Percentiles rank a stretch among this genome's conserved stretches.
Conservation (phyloP, 306 rosid genomes). For the Coriaria nepalensis region DNA sequence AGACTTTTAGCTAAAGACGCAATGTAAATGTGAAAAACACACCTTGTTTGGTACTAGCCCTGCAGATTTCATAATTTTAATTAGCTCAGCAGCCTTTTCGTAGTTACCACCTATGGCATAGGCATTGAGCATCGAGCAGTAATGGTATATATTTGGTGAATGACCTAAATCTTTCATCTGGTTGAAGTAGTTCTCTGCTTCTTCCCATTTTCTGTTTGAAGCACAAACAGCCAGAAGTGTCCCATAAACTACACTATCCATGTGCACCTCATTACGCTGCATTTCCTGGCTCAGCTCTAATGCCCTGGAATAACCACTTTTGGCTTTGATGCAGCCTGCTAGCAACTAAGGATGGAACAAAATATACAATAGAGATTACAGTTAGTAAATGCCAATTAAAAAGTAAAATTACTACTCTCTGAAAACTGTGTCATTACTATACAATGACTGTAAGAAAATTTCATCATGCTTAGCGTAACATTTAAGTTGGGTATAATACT, state of each 20-base stretch:
- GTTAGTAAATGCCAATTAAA: not conserved
- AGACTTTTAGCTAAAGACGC: too few relatives aligned
- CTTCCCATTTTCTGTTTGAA: constrained; percentile 60
- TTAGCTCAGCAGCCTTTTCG: constrained; percentile 51
- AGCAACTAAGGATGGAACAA: constrained; percentile 44
- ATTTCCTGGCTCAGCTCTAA: constrained; percentile 64
- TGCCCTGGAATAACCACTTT: constrained; percentile 63
- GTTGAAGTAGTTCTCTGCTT: constrained; percentile 65
- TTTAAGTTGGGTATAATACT: too few relatives aligned
- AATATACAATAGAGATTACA: constrained; percentile 10
- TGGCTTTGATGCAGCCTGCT: constrained; percentile 65
- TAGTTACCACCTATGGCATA: constrained; percentile 53
- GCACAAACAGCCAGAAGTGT: constrained; percentile 79
- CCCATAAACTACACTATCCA: constrained; percentile 76
- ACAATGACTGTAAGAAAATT: too few relatives aligned
- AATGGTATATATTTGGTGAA: constrained; percentile 61
- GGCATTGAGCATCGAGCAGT: constrained; percentile 81
- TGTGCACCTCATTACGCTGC: constrained; percentile 34
- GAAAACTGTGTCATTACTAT: too few relatives aligned
- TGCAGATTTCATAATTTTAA: constrained; percentile 65
- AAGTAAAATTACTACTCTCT: constrained; percentile 1
- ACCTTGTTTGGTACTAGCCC: constrained; percentile 95
- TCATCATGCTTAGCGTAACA: too few relatives aligned
- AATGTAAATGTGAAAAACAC: too few relatives aligned
- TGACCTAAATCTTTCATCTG: constrained; percentile 71